Evolutionary conservation across 495 filamentous ascomycete species (phyloP).

Genomic region (Cercophora scortea): DNA sequence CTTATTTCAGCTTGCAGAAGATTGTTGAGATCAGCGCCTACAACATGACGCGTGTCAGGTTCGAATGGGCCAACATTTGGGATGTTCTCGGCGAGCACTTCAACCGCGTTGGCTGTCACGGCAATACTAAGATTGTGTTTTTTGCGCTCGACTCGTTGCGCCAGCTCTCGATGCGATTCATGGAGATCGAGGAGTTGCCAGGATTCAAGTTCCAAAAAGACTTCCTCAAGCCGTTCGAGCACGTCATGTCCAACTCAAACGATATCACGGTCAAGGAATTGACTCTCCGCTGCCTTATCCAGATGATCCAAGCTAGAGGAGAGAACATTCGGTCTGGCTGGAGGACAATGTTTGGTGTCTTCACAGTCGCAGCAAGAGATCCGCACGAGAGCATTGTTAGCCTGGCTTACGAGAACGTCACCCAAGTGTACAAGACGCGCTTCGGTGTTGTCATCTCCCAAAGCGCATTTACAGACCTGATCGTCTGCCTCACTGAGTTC

Average conservation of each 20-base stretch:
- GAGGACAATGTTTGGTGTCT: constrained; percentile 99
- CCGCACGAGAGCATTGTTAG: constrained; percentile 94
- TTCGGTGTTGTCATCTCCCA: constrained; percentile 95
- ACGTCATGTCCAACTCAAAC: constrained; percentile 88
- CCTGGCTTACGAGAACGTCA: constrained; percentile 91
- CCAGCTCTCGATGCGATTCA: constrained; percentile 94
- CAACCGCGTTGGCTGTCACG: constrained; percentile 92
- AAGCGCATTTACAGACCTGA: constrained; percentile 90
- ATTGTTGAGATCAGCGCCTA: constrained; percentile 98
- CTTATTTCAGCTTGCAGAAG: constrained; percentile 87
- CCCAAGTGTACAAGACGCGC: constrained; percentile 94
- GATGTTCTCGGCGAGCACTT: constrained; percentile 93
- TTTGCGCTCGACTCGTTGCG: constrained; percentile 92
- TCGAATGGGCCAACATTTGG: constrained; percentile 98
- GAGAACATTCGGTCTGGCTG: constrained; percentile 96
- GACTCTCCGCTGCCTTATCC: constrained; percentile 91
- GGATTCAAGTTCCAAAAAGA: constrained; percentile 99
- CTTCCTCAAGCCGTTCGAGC: constrained; percentile 95
- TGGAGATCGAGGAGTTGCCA: constrained; percentile 95
- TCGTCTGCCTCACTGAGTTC: constrained; percentile 95
- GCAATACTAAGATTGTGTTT: constrained; percentile 91
- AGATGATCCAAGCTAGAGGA: constrained; percentile 96
- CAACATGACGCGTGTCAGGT: constrained; percentile 97
- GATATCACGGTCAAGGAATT: constrained; percentile 94
- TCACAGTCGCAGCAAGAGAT: constrained; percentile 89